Evolutionary conservation across 2,329 filamentous ascomycete species (phyloP), one percentile per base, ranked within the genome.

Genomic region (Pezizomycotina sp.): DNA sequence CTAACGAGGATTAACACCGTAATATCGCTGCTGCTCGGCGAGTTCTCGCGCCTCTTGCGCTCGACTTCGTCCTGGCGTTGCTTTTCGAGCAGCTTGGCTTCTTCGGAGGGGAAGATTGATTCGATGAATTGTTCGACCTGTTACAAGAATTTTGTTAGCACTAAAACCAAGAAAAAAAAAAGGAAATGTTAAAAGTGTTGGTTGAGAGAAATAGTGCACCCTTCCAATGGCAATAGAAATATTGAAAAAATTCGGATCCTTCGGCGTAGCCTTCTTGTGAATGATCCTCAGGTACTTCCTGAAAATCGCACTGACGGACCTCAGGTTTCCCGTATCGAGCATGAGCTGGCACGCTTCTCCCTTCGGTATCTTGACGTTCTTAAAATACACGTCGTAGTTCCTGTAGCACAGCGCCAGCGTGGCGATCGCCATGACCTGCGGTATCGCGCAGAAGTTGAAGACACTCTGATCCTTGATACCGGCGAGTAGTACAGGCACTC

Each of bases 381-480:
- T 73, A 55, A 86, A 61, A 55, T 92, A 91, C 39, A 98, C 73
- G 42, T 66, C 67, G 14, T 80, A 78, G 59, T 98, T 98, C 52
- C 79, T 77, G 71, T 95, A 98, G 51, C 86, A 78, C 12, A 82
- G 64, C 50, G 93, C 84, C 26, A 95, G 62, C 1, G 86, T 95
- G 6, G 89, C 86, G 56, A 98, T 93, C 34, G 86, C 89, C 89
- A 98, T 98, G 47, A 74, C 66, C 59, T 98, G 89, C 2, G 89
- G 89, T 47, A 98, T 98, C 38, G 86, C 86, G 30, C 83, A 83
- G 58, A 98, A 98, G 67, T 98, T 98, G 71, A 98, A 98, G 16
- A 92, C 82, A 55, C 82, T 92, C 62, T 98, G 89, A 55, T 98
- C 89, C 48, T 77, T 76, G 47, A 98, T 72, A 29, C 80, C 89